A percentile compares a stretch with the other conserved stretches of the same genome.
Conservation (phyloP, 2,329 filamentous ascomycete genomes). For the Penicillium palitans region DNA sequence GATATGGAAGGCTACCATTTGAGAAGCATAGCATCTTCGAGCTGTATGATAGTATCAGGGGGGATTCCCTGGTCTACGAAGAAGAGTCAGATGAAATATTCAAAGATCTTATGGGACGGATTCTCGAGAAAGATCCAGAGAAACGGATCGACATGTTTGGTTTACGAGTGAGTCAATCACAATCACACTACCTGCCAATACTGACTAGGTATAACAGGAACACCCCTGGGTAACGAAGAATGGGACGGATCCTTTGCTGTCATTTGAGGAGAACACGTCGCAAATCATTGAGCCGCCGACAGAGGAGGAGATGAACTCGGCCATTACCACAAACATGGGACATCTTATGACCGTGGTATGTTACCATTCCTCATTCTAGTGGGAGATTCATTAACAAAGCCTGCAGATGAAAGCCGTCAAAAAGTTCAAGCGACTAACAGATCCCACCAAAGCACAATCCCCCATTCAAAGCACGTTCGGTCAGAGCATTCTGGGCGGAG, state of each 20-base stretch:
- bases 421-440: constrained; percentile 77
- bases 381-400: background rate
- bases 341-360: constrained; percentile 76
- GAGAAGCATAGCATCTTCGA: constrained; percentile 76
- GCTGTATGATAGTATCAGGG: constrained; percentile 84
- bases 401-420: constrained; percentile 81
- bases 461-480: constrained; percentile 47
- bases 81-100: constrained; percentile 67
- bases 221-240: constrained; percentile 90
- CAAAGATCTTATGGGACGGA: constrained; percentile 67
- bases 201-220: constrained; percentile 54
- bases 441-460: constrained; percentile 52
- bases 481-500: constrained; percentile 58
- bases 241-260: constrained; percentile 74
- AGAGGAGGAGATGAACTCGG: constrained; percentile 83
- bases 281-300: constrained; percentile 80
- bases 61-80: constrained; percentile 64
- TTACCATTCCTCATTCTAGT: background rate
- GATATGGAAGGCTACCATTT: constrained; percentile 87
- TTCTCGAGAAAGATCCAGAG: constrained; percentile 82
- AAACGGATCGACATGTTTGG: constrained; percentile 81
- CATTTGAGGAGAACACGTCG: constrained; percentile 81
- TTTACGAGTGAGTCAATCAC: constrained; percentile 67
- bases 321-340: constrained; percentile 86
- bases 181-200: background rate